These are phyloP conservation scores for Rhodotorula sp. DNA, from an alignment of 1,284 basidiomycete genomes.

Conservation along the genomic window DNA sequence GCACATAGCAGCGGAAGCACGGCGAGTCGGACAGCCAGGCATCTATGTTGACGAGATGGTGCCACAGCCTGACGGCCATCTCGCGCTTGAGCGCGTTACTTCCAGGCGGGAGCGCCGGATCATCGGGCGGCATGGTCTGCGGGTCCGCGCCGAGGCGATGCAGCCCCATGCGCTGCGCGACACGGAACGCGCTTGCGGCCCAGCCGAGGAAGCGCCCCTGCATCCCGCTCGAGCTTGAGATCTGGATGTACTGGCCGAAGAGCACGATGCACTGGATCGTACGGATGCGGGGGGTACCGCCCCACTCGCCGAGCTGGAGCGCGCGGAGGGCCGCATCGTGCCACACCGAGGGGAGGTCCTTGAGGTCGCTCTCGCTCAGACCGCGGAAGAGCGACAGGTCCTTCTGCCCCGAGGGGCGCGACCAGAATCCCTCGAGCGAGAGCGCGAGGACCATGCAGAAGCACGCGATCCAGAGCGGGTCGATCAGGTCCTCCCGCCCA, in stretches of 20 bases:
- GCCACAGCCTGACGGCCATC: conserved; percentile 35
- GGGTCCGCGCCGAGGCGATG: conserved; percentile 38
- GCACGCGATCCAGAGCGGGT: conserved; percentile 43
- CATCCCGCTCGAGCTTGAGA: conserved; percentile 33
- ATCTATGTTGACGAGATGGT: conserved; percentile 35
- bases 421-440: conserved; percentile 42
- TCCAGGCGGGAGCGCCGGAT: conserved; percentile 43
- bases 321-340: conserved; percentile 42
- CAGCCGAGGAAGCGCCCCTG: conserved; percentile 39
- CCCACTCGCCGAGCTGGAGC: conserved; percentile 43
- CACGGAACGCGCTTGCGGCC: conserved; percentile 33
- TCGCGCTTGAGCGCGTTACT: conserved; percentile 41
- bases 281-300: conserved; percentile 41
- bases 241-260: conserved; percentile 37
- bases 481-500: conserved; percentile 36
- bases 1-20: conserved; percentile 29
- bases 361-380: conserved; percentile 33
- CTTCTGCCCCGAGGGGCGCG: conserved; percentile 28
- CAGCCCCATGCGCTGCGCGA: conserved; percentile 41
- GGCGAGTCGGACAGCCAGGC: conserved; percentile 35
- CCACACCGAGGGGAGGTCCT: conserved; percentile 40
- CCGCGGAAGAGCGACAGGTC: conserved; percentile 38
- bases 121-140: conserved; percentile 43
- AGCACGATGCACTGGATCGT: conserved; percentile 37
- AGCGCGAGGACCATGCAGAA: conserved; percentile 44